These are phyloP conservation scores for Podaxis mareebaensis DNA, from an alignment of 768 basidiomycete species.

Conservation along the genomic window DNA sequence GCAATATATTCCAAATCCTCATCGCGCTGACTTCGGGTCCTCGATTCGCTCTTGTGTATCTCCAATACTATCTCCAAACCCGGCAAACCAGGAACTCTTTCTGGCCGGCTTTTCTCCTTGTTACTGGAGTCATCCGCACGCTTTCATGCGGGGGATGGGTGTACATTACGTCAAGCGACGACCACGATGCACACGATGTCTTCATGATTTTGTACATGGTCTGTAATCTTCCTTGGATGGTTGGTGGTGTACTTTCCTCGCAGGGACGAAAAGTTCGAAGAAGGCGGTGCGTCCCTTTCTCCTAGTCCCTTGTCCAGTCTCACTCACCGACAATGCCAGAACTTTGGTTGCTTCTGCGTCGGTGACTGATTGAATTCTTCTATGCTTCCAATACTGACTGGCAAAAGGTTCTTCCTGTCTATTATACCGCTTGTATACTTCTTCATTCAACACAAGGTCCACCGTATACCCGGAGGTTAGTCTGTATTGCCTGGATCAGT, in stretches of 20 bases:
- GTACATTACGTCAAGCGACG: conserved; percentile 82
- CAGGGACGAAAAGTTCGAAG: conserved; percentile 43
- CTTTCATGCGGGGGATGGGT: conserved; percentile 91
- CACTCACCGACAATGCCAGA: conserved; percentile 34
- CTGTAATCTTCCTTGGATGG: conserved; percentile 89
- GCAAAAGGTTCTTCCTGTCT: conserved; percentile 64
- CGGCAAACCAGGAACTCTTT: conserved; percentile 33
- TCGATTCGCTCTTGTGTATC: conserved; percentile 63
- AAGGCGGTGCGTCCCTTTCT: conserved; percentile 45
- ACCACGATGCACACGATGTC: conserved; percentile 83
- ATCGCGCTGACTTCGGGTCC: conserved; percentile 88
- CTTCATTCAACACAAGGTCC: conserved; percentile 83
- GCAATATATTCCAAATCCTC: conserved; percentile 82
- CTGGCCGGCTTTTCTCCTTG: conserved; percentile 53
- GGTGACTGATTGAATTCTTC: conserved; percentile 19
- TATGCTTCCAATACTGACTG: conserved; percentile 6
- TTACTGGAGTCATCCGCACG: conserved; percentile 70
- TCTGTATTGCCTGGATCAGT: background rate
- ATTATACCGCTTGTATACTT: conserved; percentile 79
- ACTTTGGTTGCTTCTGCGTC: conserved; percentile 53
- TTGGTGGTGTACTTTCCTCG: conserved; percentile 62
- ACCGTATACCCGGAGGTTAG: conserved; percentile 76
- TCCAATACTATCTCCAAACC: conserved; percentile 60
- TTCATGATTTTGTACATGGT: conserved; percentile 88
- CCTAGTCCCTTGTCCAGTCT: background rate